These are phyloP conservation scores for Reticulascus tulasneorum DNA, from an alignment of 2,329 filamentous ascomycete species.

Conservation along the genomic window DNA sequence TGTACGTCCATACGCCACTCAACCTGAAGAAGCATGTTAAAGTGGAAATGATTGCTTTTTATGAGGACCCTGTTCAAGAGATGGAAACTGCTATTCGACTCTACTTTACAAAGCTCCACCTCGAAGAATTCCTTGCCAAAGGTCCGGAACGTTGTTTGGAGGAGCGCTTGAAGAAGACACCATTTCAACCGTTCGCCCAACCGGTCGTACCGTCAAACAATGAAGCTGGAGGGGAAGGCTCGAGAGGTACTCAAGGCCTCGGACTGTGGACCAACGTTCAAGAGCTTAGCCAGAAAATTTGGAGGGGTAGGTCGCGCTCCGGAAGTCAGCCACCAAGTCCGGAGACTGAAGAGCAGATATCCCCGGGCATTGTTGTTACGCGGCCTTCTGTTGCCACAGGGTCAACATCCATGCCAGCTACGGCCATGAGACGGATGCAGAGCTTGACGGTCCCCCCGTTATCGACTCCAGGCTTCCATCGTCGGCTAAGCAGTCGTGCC, in stretches of 20 bases:
- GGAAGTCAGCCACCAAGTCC: constrained; percentile 9
- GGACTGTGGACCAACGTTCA: constrained; percentile 3
- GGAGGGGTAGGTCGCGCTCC: constrained; percentile 1
- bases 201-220: neutral
- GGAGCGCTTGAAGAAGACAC: constrained; percentile 41
- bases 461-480: constrained; percentile 21
- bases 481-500: constrained; percentile 23
- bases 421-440: constrained; percentile 10
- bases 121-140: constrained; percentile 50
- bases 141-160: constrained; percentile 53
- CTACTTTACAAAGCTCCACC: constrained; percentile 47
- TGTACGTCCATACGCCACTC: constrained; percentile 37
- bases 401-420: constrained; percentile 4
- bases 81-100: constrained; percentile 38
- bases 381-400: constrained; percentile 21
- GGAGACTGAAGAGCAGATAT: constrained; percentile 12
- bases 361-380: constrained; percentile 34
- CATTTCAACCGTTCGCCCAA: constrained; percentile 6
- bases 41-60: constrained; percentile 57
- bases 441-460: constrained; percentile 28
- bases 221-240: too few species aligned
- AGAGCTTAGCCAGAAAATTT: constrained; percentile 4
- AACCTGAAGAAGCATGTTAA: constrained; percentile 49
- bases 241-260: constrained; percentile 1
- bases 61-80: constrained; percentile 45